Percentiles rank a stretch among this genome's conserved stretches.
phyloP scores from a whole-genome alignment of 1,139 yeast species.

The Sugiyamaella japonica region DNA sequence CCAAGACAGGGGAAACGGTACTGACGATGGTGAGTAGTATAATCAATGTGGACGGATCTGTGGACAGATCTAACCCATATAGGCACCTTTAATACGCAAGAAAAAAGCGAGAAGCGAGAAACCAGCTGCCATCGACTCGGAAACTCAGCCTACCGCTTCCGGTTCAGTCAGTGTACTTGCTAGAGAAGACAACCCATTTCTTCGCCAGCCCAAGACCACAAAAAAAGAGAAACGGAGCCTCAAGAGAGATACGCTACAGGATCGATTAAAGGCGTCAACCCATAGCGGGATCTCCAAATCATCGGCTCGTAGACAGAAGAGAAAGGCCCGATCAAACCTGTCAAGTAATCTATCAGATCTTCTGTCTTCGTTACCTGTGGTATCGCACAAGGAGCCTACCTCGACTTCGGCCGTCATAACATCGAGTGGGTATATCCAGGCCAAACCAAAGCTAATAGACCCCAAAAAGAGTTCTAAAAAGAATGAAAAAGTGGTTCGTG shows the following conservation, averaged over 20 bases:
- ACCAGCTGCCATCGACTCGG: background rate
- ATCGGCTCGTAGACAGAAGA: constrained; percentile 28
- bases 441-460: constrained; percentile 25
- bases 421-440: constrained; percentile 22
- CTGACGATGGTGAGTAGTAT: background rate
- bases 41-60: background rate
- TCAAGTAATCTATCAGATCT: constrained; percentile 36
- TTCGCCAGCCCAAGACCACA: constrained; percentile 31
- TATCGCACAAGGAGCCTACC: too few relatives aligned
- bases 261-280: constrained; percentile 12
- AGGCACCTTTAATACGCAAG: constrained; percentile 22
- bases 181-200: constrained; percentile 29
- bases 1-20: too few relatives aligned
- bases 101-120: constrained; percentile 14
- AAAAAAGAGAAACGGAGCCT: constrained; percentile 35
- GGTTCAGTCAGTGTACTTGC: constrained; percentile 18
- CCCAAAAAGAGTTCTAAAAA: constrained; percentile 35
- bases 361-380: constrained; percentile 36
- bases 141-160: background rate
- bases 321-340: constrained; percentile 35
- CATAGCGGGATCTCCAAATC: constrained; percentile 35
- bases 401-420: constrained; percentile 10
- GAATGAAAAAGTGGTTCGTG: constrained; percentile 36
- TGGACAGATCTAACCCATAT: background rate
- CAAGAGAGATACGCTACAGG: constrained; percentile 23